Evolutionary conservation across 108 stramenopile species (phyloP).

Genomic region (Chaetoceros muelleri): DNA sequence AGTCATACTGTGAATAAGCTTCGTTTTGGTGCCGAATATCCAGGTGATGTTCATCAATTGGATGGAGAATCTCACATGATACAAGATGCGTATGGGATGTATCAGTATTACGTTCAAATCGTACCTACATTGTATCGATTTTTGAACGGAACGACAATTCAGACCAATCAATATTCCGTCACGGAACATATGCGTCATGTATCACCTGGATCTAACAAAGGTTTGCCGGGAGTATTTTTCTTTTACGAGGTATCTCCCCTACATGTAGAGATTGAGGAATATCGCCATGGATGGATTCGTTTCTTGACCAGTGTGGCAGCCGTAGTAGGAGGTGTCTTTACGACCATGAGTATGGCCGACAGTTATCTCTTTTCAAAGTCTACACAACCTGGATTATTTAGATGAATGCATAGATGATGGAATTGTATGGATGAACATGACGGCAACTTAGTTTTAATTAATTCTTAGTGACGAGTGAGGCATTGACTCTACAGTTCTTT

Average conservation of each 20-base stretch:
- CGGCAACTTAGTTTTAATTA: too few species aligned
- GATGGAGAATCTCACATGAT: slow-evolving; percentile 55
- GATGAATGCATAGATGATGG: too few species aligned
- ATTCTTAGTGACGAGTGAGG: too few species aligned
- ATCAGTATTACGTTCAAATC: slow-evolving; percentile 89
- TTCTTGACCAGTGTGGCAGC: slow-evolving; percentile 84
- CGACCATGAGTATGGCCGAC: slow-evolving; percentile 78
- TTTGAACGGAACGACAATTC: slow-evolving; percentile 64
- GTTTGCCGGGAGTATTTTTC: slow-evolving; percentile 95
- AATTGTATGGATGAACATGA: too few species aligned
- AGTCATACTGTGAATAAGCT: slow-evolving; percentile 84
- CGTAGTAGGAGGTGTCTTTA: slow-evolving; percentile 78
- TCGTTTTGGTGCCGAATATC: slow-evolving; percentile 72
- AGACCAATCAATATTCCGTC: slow-evolving; percentile 91
- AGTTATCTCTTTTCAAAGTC: slow-evolving; percentile 35
- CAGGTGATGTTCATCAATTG: slow-evolving; percentile 57
- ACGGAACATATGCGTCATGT: slow-evolving; percentile 96
- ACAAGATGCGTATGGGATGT: slow-evolving; percentile 79
- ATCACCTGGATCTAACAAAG: slow-evolving; percentile 72
- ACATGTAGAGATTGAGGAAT: slow-evolving; percentile 88
- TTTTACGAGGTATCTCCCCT: slow-evolving; percentile 93
- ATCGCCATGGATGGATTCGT: slow-evolving; percentile 66
- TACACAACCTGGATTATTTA: background rate
- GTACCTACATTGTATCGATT: slow-evolving; percentile 87
- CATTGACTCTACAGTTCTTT: too few species aligned